Conservation (phyloP, 352 stramenopile species). For the Pythium grandisporangium region DNA sequence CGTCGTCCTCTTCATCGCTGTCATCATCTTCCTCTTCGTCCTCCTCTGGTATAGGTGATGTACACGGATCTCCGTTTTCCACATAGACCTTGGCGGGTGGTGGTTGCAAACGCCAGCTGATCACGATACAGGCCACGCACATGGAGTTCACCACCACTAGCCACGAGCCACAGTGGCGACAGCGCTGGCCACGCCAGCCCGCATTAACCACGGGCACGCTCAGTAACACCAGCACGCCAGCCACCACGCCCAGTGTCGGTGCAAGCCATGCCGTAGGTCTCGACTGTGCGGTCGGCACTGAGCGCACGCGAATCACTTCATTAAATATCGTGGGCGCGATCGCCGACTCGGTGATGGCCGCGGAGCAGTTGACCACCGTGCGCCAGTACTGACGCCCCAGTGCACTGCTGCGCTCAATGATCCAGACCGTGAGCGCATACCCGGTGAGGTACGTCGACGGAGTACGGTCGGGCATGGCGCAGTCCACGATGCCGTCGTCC, state of each 20-base stretch:
- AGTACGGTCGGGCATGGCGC: conserved; percentile 41
- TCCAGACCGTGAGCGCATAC: conserved; percentile 43
- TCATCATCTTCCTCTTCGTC: conserved; percentile 7
- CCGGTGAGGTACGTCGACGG: conserved; percentile 36
- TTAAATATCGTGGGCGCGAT: conserved; percentile 27
- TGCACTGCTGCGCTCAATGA: conserved; percentile 35
- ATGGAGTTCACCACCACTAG: conserved; percentile 38
- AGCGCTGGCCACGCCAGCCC: conserved; percentile 30
- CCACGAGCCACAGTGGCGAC: conserved; percentile 62
- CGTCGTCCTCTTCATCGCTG: too few relatives aligned
- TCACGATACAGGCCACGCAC: conserved; percentile 43
- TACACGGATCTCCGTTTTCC: conserved; percentile 23
- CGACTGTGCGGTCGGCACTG: conserved; percentile 20
- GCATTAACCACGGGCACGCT: conserved; percentile 48
- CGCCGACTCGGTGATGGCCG: conserved; percentile 37
- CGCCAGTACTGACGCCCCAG: conserved; percentile 54
- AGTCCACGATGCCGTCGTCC: conserved; percentile 45
- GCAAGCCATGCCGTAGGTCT: conserved; percentile 24
- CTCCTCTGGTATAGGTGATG: too few relatives aligned
- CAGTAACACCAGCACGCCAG: conserved; percentile 10
- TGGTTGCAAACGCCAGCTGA: conserved; percentile 38
- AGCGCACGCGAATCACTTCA: conserved; percentile 53
- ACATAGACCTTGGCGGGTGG: conserved; percentile 50
- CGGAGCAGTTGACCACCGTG: conserved; percentile 56
- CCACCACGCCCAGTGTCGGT: conserved; percentile 13